Evolutionary conservation across 495 filamentous ascomycete genomes (phyloP).

Genomic region (Podospora tetraspora): DNA sequence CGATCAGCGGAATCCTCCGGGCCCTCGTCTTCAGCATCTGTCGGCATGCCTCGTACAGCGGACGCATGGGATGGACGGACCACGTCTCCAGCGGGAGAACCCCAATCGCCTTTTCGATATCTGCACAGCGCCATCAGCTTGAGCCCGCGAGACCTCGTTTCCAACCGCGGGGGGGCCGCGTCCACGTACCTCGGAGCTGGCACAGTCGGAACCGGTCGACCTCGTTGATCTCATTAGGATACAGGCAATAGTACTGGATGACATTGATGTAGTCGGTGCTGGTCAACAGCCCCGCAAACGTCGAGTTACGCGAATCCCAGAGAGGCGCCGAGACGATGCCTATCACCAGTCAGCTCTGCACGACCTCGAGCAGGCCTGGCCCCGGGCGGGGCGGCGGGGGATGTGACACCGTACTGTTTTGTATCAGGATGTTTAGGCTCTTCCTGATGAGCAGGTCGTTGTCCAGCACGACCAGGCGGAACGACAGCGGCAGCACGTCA

Average conservation of each 20-base stretch:
- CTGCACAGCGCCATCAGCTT: slow-evolving; percentile 40
- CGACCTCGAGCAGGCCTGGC: slow-evolving; percentile 8
- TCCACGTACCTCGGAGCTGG: slow-evolving; percentile 73
- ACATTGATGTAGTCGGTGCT: slow-evolving; percentile 98
- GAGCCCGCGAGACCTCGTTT: neutral
- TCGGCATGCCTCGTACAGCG: slow-evolving; percentile 91
- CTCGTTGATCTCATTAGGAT: slow-evolving; percentile 78
- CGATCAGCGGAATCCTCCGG: slow-evolving; percentile 88
- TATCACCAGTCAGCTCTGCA: slow-evolving; percentile 28
- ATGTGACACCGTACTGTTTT: slow-evolving; percentile 67
- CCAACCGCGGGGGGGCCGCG: neutral
- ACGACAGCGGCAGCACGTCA: slow-evolving; percentile 97
- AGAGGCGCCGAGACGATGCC: slow-evolving; percentile 97
- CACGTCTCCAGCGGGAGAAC: slow-evolving; percentile 91
- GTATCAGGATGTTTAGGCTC: slow-evolving; percentile 92
- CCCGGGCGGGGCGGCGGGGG: neutral
- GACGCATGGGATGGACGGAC: slow-evolving; percentile 80
- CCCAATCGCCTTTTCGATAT: slow-evolving; percentile 90
- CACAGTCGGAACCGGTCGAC: slow-evolving; percentile 93
- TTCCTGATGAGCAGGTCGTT: slow-evolving; percentile 93
- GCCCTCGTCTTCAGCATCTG: slow-evolving; percentile 91
- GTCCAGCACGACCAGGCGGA: slow-evolving; percentile 92
- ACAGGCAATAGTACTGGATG: slow-evolving; percentile 99
- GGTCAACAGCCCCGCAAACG: slow-evolving; percentile 89
- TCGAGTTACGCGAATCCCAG: slow-evolving; percentile 93